Conservation (phyloP, 495 filamentous ascomycete genomes). For the Trichoderma gamsii region DNA sequence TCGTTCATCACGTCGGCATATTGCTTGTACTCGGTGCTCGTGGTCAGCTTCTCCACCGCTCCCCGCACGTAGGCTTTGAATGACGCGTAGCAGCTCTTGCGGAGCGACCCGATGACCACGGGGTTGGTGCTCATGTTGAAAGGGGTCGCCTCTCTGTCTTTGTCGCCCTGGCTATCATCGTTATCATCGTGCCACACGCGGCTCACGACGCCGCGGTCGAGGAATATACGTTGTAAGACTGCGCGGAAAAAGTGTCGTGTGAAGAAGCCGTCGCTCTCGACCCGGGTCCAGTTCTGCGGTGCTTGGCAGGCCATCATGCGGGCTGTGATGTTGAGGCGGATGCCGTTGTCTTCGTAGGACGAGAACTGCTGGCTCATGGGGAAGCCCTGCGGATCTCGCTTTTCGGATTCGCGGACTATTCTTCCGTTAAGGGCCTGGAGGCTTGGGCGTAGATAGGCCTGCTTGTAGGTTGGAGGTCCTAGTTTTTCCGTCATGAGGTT, state of each 20-base stretch:
- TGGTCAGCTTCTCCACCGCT: conserved; percentile 66
- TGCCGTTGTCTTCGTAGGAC: conserved; percentile 52
- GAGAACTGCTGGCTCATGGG: conserved; percentile 79
- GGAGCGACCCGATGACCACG: conserved; percentile 78
- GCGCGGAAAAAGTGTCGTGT: conserved; percentile 91
- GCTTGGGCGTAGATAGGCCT: conserved; percentile 56
- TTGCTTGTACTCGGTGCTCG: conserved; percentile 47
- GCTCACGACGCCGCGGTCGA: conserved; percentile 69
- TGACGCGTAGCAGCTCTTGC: conserved; percentile 70
- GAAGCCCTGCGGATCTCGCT: conserved; percentile 81
- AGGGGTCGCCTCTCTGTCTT: conserved; percentile 36
- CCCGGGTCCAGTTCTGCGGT: conserved; percentile 78
- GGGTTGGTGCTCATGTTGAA: conserved; percentile 56
- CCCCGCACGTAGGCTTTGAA: conserved; percentile 75
- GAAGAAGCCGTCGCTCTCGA: conserved; percentile 81
- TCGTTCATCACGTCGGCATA: conserved; percentile 51
- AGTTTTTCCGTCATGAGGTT: conserved; percentile 89
- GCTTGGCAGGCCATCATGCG: conserved; percentile 97
- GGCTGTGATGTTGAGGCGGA: conserved; percentile 89
- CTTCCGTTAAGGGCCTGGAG: conserved; percentile 53
- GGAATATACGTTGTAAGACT: conserved; percentile 80
- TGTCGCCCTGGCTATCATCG: conserved; percentile 21
- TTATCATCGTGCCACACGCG: conserved; percentile 42
- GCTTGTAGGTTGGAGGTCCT: conserved; percentile 78
- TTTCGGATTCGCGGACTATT: conserved; percentile 43